Evolutionary conservation across 2,329 filamentous ascomycete genomes (phyloP).

Genomic region (Leptographium wingfieldii): DNA sequence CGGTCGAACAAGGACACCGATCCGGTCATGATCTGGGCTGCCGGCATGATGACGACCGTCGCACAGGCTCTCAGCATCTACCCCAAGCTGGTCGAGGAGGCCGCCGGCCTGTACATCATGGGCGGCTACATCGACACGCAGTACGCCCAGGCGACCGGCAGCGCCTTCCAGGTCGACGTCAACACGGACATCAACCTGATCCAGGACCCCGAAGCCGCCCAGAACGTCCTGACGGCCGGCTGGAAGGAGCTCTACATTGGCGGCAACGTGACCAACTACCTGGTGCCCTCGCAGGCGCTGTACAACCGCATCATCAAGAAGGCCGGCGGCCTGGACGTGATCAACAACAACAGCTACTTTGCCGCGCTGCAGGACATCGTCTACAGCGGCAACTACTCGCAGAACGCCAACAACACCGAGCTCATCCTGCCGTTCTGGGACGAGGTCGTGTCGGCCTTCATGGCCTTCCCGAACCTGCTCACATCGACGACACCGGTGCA

Average conservation of each 20-base stretch:
- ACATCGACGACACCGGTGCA: background rate
- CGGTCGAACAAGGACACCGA: conserved; percentile 1
- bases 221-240: conserved; percentile 5
- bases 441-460: conserved; percentile 5
- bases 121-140: conserved; percentile 5
- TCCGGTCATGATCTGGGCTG: conserved; percentile 7
- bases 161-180: conserved; percentile 4
- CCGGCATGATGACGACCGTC: conserved; percentile 6
- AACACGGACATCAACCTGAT: conserved; percentile 8
- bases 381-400: conserved; percentile 5
- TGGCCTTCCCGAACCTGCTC: conserved; percentile 5
- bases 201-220: conserved; percentile 6
- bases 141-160: conserved; percentile 2
- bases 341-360: conserved; percentile 7
- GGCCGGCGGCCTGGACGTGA: conserved; percentile 3
- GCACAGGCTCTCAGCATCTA: conserved; percentile 5
- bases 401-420: background rate
- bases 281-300: conserved; percentile 5
- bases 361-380: conserved; percentile 1
- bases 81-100: conserved; percentile 3
- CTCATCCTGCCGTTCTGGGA: conserved; percentile 6
- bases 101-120: conserved; percentile 6
- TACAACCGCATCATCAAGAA: conserved; percentile 3
- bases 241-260: conserved; percentile 8
- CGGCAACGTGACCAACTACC: conserved; percentile 7